A percentile compares a stretch with the other conserved stretches of the same genome.
These are phyloP conservation scores for Talaromyces nanjingensis DNA, from an alignment of 495 filamentous ascomycete genomes.

Conservation along the genomic window DNA sequence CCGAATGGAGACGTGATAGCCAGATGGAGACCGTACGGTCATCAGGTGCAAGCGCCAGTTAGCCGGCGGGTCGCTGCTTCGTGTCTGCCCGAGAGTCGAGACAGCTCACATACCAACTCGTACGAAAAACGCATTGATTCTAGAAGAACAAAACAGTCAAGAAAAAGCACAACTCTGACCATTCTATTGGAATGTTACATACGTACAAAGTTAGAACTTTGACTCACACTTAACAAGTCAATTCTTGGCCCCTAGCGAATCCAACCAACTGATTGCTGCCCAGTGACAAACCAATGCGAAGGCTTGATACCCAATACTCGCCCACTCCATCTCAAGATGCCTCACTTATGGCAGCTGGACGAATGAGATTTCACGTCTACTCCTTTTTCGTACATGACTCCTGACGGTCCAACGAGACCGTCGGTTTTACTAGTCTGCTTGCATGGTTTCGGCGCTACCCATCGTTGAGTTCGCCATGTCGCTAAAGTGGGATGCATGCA, in stretches of 20 bases:
- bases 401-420: neutral
- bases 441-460: conserved; percentile 3
- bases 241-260: neutral
- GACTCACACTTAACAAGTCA: neutral
- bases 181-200: neutral
- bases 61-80: conserved; percentile 21
- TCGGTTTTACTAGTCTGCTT: conserved; percentile 4
- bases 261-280: conserved; percentile 14
- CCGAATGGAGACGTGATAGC: neutral
- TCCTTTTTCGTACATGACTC: conserved; percentile 11
- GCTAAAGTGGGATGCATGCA: conserved; percentile 10
- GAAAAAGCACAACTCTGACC: neutral
- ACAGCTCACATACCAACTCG: neutral
- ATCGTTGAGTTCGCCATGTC: conserved; percentile 4
- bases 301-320: conserved; percentile 35
- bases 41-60: conserved; percentile 8
- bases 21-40: conserved; percentile 2
- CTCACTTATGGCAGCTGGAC: conserved; percentile 21
- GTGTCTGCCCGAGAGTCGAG: conserved; percentile 7
- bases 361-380: conserved; percentile 21
- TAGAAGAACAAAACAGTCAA: neutral
- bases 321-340: conserved; percentile 16
- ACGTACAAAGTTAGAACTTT: neutral
- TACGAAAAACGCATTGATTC: neutral
- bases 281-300: conserved; percentile 11